Evolutionary conservation across 352 stramenopile genomes (phyloP).

Genomic region (Pythium periplocum): DNA sequence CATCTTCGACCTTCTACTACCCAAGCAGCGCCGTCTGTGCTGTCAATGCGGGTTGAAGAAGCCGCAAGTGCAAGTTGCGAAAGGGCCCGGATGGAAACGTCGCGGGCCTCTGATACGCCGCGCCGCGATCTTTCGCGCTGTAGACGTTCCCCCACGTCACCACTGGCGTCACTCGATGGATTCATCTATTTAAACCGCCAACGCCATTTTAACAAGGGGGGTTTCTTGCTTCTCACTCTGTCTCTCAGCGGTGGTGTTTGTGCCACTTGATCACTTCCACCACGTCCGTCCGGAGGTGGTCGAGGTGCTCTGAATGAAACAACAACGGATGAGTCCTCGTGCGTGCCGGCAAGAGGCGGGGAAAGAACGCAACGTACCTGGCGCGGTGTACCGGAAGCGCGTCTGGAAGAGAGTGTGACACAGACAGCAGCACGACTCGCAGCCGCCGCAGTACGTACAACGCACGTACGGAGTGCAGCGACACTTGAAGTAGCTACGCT

Average conservation of each 20-base stretch:
- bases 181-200: no score
- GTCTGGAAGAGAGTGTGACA: conserved; percentile 88
- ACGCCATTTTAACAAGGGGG: no score
- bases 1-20: no score
- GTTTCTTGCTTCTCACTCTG: no score
- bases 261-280: conserved; percentile 40
- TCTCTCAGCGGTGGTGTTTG: conserved; percentile 20
- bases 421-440: conserved; percentile 74
- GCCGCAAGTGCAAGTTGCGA: no score
- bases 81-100: no score
- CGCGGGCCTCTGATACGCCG: no score
- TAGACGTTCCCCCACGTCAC: no score
- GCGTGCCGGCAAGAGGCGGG: neutral
- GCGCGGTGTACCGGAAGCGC: conserved; percentile 67
- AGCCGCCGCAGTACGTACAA: conserved; percentile 68
- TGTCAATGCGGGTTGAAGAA: no score
- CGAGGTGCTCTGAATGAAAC: conserved; percentile 18
- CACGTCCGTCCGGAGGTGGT: conserved; percentile 31
- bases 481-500: conserved; percentile 73
- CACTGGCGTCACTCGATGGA: no score
- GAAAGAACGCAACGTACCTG: conserved; percentile 33
- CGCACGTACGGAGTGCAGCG: conserved; percentile 49
- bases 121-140: no score
- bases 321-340: neutral
- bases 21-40: no score